Percentiles rank a stretch among this genome's conserved stretches.
phyloP scores from a whole-genome alignment of 441 rosid genomes.

The Syzygium syzygioides region DNA sequence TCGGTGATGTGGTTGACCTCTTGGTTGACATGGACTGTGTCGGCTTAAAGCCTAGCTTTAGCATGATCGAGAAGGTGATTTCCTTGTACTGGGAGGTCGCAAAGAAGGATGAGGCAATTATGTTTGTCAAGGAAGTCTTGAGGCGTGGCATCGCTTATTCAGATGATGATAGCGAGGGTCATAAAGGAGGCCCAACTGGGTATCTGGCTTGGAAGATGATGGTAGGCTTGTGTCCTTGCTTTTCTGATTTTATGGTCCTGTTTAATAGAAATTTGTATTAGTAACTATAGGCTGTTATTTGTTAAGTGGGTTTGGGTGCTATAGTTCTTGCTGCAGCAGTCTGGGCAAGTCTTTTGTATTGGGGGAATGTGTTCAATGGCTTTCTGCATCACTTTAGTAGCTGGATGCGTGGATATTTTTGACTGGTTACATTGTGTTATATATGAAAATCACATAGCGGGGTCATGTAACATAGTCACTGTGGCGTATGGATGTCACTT shows the following conservation, averaged over 20 bases:
- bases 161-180: conserved; percentile 38
- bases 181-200: conserved; percentile 80
- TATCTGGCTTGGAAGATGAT: conserved; percentile 94
- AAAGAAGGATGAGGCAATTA: conserved; percentile 54
- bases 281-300: background rate
- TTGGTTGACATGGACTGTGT: conserved; percentile 91
- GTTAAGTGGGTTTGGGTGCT: background rate
- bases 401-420: background rate
- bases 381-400: background rate
- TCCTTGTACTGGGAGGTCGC: conserved; percentile 78
- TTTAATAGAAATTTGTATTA: background rate
- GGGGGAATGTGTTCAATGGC: background rate
- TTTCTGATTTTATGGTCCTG: background rate
- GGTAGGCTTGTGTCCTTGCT: conserved; percentile 32
- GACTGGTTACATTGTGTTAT: background rate
- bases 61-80: conserved; percentile 89
- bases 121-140: conserved; percentile 69
- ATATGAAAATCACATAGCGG: too few relatives aligned
- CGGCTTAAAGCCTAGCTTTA: conserved; percentile 77
- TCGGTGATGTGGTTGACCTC: conserved; percentile 59
- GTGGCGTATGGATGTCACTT: background rate
- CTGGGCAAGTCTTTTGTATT: background rate
- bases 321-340: background rate
- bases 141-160: conserved; percentile 37
- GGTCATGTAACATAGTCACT: too few relatives aligned